Percentiles rank a stretch among this genome's conserved stretches.
phyloP scores from a whole-genome alignment of 345 rosid genomes.

The Carallia brachiata region DNA sequence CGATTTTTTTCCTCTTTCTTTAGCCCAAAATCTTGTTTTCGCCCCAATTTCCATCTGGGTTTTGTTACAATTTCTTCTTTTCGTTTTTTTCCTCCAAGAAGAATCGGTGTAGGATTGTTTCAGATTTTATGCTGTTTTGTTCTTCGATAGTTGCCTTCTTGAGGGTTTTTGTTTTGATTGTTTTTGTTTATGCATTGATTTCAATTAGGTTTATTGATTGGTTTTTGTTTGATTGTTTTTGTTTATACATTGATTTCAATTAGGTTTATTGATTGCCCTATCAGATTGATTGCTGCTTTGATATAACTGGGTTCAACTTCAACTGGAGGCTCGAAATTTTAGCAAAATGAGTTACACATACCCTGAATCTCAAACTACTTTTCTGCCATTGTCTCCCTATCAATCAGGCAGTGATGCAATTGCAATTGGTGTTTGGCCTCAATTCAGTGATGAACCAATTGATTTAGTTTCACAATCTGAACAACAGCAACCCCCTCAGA shows the following conservation, averaged over 20 bases:
- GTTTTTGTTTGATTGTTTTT: not conserved
- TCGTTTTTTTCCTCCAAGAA: conserved; percentile 1
- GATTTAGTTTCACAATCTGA: conserved; percentile 40
- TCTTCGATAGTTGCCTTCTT: conserved; percentile 1
- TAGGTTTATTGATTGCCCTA: not conserved
- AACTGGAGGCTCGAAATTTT: conserved; percentile 2
- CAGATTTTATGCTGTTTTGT: not conserved
- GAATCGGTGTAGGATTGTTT: not conserved
- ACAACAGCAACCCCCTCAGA: conserved; percentile 49
- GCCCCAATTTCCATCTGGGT: not conserved
- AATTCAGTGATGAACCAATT: conserved; percentile 41
- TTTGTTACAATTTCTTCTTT: not conserved
- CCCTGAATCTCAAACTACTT: conserved; percentile 46
- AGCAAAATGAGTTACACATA: conserved; percentile 52
- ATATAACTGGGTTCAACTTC: not conserved
- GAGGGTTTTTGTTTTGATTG: conserved; percentile 8
- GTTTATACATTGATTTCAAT: conserved; percentile 1
- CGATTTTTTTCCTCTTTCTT: not conserved
- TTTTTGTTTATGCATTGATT: conserved; percentile 4
- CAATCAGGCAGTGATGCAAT: conserved; percentile 43
- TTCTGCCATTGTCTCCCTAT: conserved; percentile 34
- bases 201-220: not conserved
- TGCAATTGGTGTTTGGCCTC: conserved; percentile 62
- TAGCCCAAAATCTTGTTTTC: not conserved
- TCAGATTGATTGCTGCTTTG: not conserved